Base-by-base conservation (phyloP, 2,329 filamentous ascomycete species). In the Pseudopithomyces chartarum region DNA sequence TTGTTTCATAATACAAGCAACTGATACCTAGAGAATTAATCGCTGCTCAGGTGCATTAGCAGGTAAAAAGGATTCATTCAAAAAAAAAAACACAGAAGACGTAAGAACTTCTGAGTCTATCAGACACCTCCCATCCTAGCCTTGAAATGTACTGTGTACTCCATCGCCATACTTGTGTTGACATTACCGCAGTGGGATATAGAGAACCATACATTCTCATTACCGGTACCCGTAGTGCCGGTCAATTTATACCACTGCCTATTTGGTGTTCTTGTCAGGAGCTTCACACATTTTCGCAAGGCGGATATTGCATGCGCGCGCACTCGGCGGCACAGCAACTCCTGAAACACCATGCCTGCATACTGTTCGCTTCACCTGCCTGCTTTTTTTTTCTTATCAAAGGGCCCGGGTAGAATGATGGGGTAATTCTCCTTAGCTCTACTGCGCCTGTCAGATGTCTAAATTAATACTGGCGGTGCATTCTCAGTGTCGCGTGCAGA, bases 391-490 rank as follows among this genome's bases (percentile, higher is more conserved):
- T 32, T 29, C 47, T 50, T 29, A 19, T 50, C 22, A 10, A 11
- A 26, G 17, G 2, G 2, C 19, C 2, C 12, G 6, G 6, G 15
- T 40, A 17, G 4, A 22, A 22, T 7, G 47, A 50, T 40, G 26
- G 47, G 34, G 20, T 4, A 40, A 36, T 23, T 38, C 13, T 38
- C 20, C 19, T 20, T 19, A 39, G 22, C 34, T 4, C 3, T 50
- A 15, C 47, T 50, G 34, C 34, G 20, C 47, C 47, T 39, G 47
- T 50, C 47, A 50, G 47, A 50, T 40, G 15, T 40, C n/a, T 29
- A 40, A 23, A 22, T 19, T 11, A 42, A 51, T 26, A 23, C 36
- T 42, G 23, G 38, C 48, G 29, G 36, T 42, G 29, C 17, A 17
- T 15, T 47, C 15, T 36, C 29, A 47, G 11, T 36, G 38, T 51